Evolutionary conservation across 108 stramenopile genomes (phyloP).

Genomic region (Chaetoceros muelleri): DNA sequence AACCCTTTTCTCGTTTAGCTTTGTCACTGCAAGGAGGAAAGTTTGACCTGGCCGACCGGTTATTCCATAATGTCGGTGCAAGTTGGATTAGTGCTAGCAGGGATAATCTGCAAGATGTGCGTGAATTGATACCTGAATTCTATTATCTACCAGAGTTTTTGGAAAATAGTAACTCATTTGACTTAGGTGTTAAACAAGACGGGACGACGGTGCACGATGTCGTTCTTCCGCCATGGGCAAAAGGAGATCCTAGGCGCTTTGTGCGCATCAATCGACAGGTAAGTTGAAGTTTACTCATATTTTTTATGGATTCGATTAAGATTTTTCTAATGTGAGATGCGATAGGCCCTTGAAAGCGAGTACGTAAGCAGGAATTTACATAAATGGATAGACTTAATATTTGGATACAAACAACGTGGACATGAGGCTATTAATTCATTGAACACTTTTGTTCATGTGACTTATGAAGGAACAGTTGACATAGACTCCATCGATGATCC

Average conservation of each 20-base stretch:
- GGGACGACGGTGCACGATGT: constrained; percentile 82
- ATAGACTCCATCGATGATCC: constrained; percentile 81
- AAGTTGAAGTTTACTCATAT: constrained; percentile 16
- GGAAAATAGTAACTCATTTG: constrained; percentile 77
- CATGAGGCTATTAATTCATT: constrained; percentile 69
- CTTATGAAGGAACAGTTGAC: constrained; percentile 96
- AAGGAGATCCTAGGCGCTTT: constrained; percentile 77
- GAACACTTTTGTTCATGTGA: constrained; percentile 96
- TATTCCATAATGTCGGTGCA: constrained; percentile 85
- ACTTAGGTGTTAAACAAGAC: constrained; percentile 77
- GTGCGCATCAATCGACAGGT: constrained; percentile 72
- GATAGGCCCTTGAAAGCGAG: constrained; percentile 80
- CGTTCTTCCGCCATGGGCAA: constrained; percentile 89
- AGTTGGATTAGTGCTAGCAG: constrained; percentile 79
- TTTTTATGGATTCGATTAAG: not conserved
- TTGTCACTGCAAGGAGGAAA: constrained; percentile 86
- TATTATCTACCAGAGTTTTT: constrained; percentile 94
- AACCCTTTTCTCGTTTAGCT: constrained; percentile 91
- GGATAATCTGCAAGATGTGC: constrained; percentile 90
- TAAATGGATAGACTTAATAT: constrained; percentile 95
- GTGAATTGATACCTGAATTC: constrained; percentile 98
- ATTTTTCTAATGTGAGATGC: not conserved
- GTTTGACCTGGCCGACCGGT: constrained; percentile 96
- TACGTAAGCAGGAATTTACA: constrained; percentile 88
- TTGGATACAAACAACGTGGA: constrained; percentile 91